Base-by-base conservation (phyloP, 768 basidiomycete genomes). In the Rhodotorula graminis region DNA sequence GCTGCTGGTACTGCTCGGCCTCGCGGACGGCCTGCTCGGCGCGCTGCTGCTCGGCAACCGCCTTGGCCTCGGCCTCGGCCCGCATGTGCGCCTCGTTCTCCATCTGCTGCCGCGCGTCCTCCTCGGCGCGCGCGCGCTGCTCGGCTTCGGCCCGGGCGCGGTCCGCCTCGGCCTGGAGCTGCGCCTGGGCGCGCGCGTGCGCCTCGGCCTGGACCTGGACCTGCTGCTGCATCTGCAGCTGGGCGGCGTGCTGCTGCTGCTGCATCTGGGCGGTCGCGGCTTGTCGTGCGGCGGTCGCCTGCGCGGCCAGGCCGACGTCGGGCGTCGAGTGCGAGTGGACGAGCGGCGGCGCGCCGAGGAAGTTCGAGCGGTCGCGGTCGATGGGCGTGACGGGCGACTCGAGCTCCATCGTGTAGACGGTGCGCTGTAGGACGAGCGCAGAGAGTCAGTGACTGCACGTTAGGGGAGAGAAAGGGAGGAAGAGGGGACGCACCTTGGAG, bases 401-500 rank as follows among this genome's bases (percentile, higher is more conserved):
- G 58, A 67, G 57, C 27, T 76, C 74, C 71, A 76, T 70, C 37
- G 71, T 64, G 40, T 61, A 33, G 65, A 69, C 67, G 27, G 55
- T 3, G 42, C 53, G 67, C 67, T 68, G 49, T 19, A 16, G 0
- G 27, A 23, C n/a, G n/a, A 23, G 14, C 3, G 25, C 31, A 6
- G 37, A 14, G 46, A 25, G 12, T 31, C 21, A 46, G 27, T 5
- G 18, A 61, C n/a, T 29, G 12, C n/a, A 31, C 14, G 6, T 37
- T 1, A 37, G 25, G 50, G 25, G 50, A 23, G n/a, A 12, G 25
- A 27, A 0, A 52, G 12, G 9, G 50, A 23, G 9, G 25, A 4
- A n/a, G 53, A 55, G 7, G 15, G 31, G 27, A 19, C 68, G 12
- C 23, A 73, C 72, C 59, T 67, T 70, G 11, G 55, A 31, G 12